A percentile compares a stretch with the other conserved stretches of the same genome.
These are phyloP conservation scores for Salvia miltiorrhiza DNA, from an alignment of 257 asterid genomes.

Conservation along the genomic window DNA sequence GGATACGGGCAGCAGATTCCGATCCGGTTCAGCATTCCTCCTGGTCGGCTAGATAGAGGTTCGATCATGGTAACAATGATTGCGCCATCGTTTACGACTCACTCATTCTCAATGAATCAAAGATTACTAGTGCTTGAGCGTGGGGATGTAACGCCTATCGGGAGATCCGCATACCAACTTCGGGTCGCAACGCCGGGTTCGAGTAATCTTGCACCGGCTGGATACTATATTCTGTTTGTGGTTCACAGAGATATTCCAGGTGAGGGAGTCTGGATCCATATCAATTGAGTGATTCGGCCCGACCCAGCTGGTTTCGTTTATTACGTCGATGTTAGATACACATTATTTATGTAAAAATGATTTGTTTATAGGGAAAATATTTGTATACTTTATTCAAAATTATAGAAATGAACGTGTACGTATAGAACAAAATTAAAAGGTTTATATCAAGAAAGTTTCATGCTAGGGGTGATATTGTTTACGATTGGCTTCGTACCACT, in stretches of 20 bases:
- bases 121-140: constrained; percentile 34
- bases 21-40: constrained; percentile 26
- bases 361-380: background rate
- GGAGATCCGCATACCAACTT: constrained; percentile 20
- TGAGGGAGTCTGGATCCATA: constrained; percentile 45
- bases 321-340: constrained; percentile 9
- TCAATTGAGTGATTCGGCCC: constrained; percentile 7
- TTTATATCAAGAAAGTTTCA: background rate
- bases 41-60: background rate
- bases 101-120: constrained; percentile 52
- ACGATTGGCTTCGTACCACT: background rate
- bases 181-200: constrained; percentile 27
- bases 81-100: constrained; percentile 47
- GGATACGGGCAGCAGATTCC: constrained; percentile 4
- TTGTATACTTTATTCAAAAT: background rate
- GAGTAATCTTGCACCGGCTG: constrained; percentile 42
- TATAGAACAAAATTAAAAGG: background rate
- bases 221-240: constrained; percentile 51
- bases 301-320: background rate
- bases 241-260: constrained; percentile 46
- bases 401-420: background rate
- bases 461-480: background rate
- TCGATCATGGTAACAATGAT: constrained; percentile 40
- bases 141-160: constrained; percentile 16
- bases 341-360: background rate